Conservation (phyloP, 2,329 filamentous ascomycete species). For the Colletotrichum chrysophilum region DNA sequence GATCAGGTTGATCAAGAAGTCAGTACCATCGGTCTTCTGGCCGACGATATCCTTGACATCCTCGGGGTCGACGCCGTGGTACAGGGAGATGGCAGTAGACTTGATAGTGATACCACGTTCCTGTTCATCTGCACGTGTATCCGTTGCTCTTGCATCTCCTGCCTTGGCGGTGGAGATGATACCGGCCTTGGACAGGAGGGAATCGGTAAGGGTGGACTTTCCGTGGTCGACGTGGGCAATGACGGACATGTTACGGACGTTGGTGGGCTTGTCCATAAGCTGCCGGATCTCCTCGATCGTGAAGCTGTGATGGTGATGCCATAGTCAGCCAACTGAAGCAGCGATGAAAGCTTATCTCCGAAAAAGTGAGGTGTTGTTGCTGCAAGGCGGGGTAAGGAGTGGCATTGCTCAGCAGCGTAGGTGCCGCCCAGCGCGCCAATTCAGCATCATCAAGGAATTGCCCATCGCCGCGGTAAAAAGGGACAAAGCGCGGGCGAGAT, state of each 20-base stretch:
- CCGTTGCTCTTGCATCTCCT: slow-evolving; percentile 93
- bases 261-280: slow-evolving; percentile 80
- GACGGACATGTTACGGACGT: slow-evolving; percentile 97
- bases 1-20: slow-evolving; percentile 99
- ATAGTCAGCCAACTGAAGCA: slow-evolving; percentile 50
- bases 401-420: background rate
- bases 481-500: background rate
- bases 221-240: slow-evolving; percentile 99
- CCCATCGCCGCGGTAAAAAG: background rate
- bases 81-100: slow-evolving; percentile 99
- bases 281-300: slow-evolving; percentile 91
- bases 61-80: slow-evolving; percentile 82
- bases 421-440: background rate
- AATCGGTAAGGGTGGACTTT: slow-evolving; percentile 99
- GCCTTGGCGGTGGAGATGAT: slow-evolving; percentile 99
- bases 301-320: slow-evolving; percentile 73
- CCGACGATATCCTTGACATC: slow-evolving; percentile 94
- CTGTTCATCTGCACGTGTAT: slow-evolving; percentile 97
- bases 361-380: slow-evolving; percentile 4
- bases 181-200: slow-evolving; percentile 98
- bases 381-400: slow-evolving; percentile 8
- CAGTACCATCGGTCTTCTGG: slow-evolving; percentile 86
- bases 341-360: slow-evolving; percentile 40
- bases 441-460: background rate
- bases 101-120: slow-evolving; percentile 99